phyloP scores from a whole-genome alignment of 192 early-diverging fungal species.

The Linnemannia elongata region DNA sequence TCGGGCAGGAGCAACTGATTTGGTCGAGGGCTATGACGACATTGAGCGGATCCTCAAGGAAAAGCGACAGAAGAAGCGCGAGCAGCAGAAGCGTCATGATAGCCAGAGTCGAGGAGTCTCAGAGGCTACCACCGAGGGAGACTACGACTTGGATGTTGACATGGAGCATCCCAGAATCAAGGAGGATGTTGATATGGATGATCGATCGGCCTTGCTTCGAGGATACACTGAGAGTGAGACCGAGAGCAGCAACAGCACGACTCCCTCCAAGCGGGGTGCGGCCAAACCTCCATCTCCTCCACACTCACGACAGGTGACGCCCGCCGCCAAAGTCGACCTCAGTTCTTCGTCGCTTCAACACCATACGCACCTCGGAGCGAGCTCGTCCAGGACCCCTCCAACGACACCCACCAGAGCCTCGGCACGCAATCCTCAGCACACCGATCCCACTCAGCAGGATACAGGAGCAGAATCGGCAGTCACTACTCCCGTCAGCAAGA shows the following conservation, averaged over 20 bases:
- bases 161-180: neutral
- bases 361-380: neutral
- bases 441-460: neutral
- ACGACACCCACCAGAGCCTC: conserved; percentile 20
- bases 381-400: conserved; percentile 27
- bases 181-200: conserved; percentile 11
- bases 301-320: conserved; percentile 29
- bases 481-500: neutral
- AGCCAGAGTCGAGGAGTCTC: conserved; percentile 6
- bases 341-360: neutral
- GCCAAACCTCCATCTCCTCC: conserved; percentile 35
- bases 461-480: neutral
- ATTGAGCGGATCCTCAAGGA: conserved; percentile 32
- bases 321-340: neutral
- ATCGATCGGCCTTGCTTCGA: neutral
- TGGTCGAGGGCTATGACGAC: conserved; percentile 38
- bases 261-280: neutral
- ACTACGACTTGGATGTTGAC: conserved; percentile 4
- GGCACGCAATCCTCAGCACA: neutral
- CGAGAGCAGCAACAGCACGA: neutral
- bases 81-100: conserved; percentile 10
- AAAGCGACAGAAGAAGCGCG: conserved; percentile 31
- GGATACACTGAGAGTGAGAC: neutral
- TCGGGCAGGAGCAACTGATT: neutral
- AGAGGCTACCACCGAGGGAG: conserved; percentile 13